phyloP scores from a whole-genome alignment of 179 eudicot genomes.

The Beta lomatogona region DNA sequence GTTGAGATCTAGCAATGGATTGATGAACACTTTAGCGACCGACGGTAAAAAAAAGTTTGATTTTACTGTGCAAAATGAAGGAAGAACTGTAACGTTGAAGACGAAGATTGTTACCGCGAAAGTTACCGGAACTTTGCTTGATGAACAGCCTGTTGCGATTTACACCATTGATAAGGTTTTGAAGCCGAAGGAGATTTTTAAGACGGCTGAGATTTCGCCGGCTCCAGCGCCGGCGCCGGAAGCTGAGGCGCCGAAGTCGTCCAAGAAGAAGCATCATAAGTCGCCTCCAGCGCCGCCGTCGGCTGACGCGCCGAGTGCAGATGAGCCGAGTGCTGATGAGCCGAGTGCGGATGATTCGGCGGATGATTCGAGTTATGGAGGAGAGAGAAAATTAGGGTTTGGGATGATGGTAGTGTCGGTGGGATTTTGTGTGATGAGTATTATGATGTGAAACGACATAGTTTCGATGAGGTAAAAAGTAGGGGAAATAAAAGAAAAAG shows the following conservation, averaged over 20 bases:
- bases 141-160: constrained; percentile 52
- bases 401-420: constrained; percentile 39
- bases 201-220: constrained; percentile 35
- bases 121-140: constrained; percentile 44
- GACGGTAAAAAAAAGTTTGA: constrained; percentile 59
- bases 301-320: constrained; percentile 50
- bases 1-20: constrained; percentile 78
- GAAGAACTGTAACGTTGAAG: constrained; percentile 41
- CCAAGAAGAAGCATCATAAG: constrained; percentile 49
- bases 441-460: constrained; percentile 13
- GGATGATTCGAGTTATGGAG: constrained; percentile 47
- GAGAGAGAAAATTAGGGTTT: constrained; percentile 33
- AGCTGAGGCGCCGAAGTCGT: constrained; percentile 29
- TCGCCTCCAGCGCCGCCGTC: constrained; percentile 48
- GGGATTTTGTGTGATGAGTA: constrained; percentile 34
- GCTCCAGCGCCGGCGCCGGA: constrained; percentile 56
- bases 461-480: background rate
- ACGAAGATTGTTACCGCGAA: constrained; percentile 45
- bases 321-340: constrained; percentile 43
- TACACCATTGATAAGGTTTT: constrained; percentile 52
- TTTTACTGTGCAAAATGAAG: constrained; percentile 54
- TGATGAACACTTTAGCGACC: constrained; percentile 86
- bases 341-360: constrained; percentile 57
- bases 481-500: background rate
- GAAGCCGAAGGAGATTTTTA: constrained; percentile 54